These are phyloP conservation scores for Bryoerythrophyllum caledonicum DNA, from an alignment of 225 moss, liverwort and hornwort genomes.

Conservation along the genomic window DNA sequence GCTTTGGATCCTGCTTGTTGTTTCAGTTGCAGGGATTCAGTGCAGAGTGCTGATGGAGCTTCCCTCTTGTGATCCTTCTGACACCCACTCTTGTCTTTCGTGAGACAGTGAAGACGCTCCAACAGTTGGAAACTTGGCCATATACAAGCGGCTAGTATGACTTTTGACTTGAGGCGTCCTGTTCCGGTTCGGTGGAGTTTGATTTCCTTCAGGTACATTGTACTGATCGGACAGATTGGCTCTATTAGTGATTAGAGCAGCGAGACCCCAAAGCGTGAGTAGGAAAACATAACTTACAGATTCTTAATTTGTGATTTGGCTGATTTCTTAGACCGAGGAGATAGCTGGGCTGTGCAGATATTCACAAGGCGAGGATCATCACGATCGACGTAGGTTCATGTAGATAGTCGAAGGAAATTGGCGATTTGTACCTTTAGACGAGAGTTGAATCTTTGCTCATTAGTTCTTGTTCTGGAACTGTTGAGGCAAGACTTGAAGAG, in stretches of 20 bases:
- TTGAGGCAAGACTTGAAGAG: not conserved
- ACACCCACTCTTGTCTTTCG: not conserved
- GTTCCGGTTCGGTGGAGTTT: not conserved
- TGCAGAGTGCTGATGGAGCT: not conserved
- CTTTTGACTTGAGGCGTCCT: slow-evolving; percentile 1
- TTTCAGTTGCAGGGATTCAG: not conserved
- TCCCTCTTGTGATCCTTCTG: not conserved
- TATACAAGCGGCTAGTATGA: not conserved
- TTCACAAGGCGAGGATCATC: not conserved
- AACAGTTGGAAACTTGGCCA: not conserved
- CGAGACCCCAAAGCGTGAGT: not conserved
- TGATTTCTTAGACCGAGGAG: not conserved
- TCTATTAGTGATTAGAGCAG: not conserved
- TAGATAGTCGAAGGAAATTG: slow-evolving; percentile 4
- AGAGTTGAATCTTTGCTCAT: not conserved
- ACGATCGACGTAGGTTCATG: not conserved
- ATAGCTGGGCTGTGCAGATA: not conserved
- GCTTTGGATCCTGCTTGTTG: not conserved
- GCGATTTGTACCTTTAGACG: not conserved
- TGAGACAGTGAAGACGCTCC: not conserved
- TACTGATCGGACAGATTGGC: not conserved
- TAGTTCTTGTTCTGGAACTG: not conserved
- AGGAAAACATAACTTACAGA: not conserved
- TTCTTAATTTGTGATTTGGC: not conserved
- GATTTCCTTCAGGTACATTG: slow-evolving; percentile 8